Evolutionary conservation across 139 green algal species (phyloP), one percentile per base, ranked within the genome.

Genomic region (Chlorella sp.): DNA sequence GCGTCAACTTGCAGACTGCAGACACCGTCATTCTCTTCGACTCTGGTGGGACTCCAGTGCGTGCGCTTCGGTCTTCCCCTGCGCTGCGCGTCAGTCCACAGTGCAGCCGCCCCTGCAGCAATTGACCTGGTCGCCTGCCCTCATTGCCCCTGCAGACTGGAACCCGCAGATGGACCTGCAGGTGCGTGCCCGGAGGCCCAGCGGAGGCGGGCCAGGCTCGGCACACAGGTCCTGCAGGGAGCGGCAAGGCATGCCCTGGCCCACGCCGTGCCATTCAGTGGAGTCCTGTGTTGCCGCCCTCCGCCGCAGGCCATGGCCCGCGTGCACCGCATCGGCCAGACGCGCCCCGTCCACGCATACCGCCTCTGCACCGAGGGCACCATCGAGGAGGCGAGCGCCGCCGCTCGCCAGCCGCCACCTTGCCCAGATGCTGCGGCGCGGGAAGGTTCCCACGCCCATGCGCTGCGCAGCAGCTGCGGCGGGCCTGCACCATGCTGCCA

Each of bases 1-100:
- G 95, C 19, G 84, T 98, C 42, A 98, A 98, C 86, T 86, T 98
- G 38, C 95, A 90, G 27, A 92, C 92, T 25, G 95, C 95, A 7
- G 94, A 98, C 86, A 97, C 93, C 0, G 93, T 97, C 58, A 90
- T 98, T 50, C 77, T 98, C 55, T 89, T 96, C 68, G 94, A 98
- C 76, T 69, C 29, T 35, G 55, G 58, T 77, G 38, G 29, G 42
- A 6, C 7, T 50, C 31, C 2, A 2, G 27, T 46, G 33, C 67
- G n/a, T 27, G 5, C 25, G 21, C 42, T 56, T 36, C 21, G 27
- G 23, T 41, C 11, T 41, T 60, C 9, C 36, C 41, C 9, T 60
- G 42, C 23, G 63, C 4, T 21, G 45, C 51, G 5, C 56, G 41
- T 76, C 25, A 45, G 55, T 76, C 40, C 9, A 17, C 12, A n/a